Base-by-base conservation (phyloP, 2,329 filamentous ascomycete genomes). In the Epichloe scottii region DNA sequence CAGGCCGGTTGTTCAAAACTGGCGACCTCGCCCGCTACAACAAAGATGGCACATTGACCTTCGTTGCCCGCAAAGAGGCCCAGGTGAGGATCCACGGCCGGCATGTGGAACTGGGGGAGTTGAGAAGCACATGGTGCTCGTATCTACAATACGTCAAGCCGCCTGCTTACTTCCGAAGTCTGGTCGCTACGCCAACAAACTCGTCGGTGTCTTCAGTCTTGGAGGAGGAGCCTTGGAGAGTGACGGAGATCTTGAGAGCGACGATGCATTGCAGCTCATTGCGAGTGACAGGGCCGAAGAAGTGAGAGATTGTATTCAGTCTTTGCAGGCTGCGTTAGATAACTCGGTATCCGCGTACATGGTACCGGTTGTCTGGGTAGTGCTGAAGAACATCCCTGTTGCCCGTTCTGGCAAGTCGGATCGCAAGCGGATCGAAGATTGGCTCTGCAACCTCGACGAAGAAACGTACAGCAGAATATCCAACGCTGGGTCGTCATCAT, bases 61-160 rank as follows among this genome's bases (percentile, higher is more conserved):
- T 68, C 49, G 57, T 75, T 48, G 74, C 75, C 46, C 66, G 77
- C 40, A 76, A 75, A 55, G 77, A 80, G 57, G 68, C 67, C 1
- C 77, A 80, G 59, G 69, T 80, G 46, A 81, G 80, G 59, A 60
- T 81, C 15, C 68, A 71, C 30, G 81, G 80, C 42, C 78, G 71
- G 50, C 62, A 76, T 48, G 66, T 77, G 50, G 80, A 75, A 62
- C 63, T 75, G 11, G 54, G 47, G 58, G 57, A 15, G 48, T 59
- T 15, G 58, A 60, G 49, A 45, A 54, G 15, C 48, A 53, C 35
- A 48, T 58, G 46, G n/a, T 34, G n/a, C 17, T 35, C 4, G 7
- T 17, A 17, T 15, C 50, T 21, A 35, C 21, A 11, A 41, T 50
- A 45, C 39, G 30, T 30, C 45, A 48, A 21, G 48, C 48, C 34